Base-by-base conservation (phyloP, 352 stramenopile genomes). In the Globisporangium uncinulatum region DNA sequence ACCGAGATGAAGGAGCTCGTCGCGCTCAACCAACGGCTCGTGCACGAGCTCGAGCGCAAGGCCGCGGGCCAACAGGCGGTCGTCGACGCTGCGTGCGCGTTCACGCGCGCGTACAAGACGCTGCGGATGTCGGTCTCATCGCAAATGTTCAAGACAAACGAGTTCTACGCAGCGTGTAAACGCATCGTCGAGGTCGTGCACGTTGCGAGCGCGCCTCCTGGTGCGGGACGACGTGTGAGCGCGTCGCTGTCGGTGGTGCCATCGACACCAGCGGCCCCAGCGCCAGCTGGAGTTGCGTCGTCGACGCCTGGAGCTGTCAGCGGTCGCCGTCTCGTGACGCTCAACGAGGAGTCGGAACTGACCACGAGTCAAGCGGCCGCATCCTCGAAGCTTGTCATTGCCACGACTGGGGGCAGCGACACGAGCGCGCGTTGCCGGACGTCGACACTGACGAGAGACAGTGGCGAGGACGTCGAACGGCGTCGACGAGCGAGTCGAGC, bases 1-100 rank as follows among this genome's bases (percentile, higher is more conserved):
- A 51, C 54, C 0, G 71, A 86, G 49, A 68, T 87, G 6, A 79
- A 75, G 34, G 64, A 69, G 29, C 57, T 87, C 31, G 70, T 86
- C 14, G 69, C 54, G 11, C 61, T 83, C 29, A 74, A 80, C 21
- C 68, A 83, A 42, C 63, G 63, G 0, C 50, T 83, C 6, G 71
- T 83, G 5, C 63, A 65, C 20, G 73, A 83, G 62, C 67, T 77
- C 50, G 73, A 83, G 53, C 62, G 65, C 6, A 65, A 72, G 34
- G 67, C 61, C 4, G 60, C 68, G 4, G 61, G 62, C 8, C 67
- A 75, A 29, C 63, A 74, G 43, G 64, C 52, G 29, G 66, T 83
- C 14, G 52, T 80, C 43, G 73, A 83, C 45, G 73, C 73, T 7
- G 73, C 69, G 6, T 74, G 56, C 60, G 51, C 63, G 39, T 79